phyloP scores from a whole-genome alignment of 179 eudicot species.

The Beta macrorhiza region DNA sequence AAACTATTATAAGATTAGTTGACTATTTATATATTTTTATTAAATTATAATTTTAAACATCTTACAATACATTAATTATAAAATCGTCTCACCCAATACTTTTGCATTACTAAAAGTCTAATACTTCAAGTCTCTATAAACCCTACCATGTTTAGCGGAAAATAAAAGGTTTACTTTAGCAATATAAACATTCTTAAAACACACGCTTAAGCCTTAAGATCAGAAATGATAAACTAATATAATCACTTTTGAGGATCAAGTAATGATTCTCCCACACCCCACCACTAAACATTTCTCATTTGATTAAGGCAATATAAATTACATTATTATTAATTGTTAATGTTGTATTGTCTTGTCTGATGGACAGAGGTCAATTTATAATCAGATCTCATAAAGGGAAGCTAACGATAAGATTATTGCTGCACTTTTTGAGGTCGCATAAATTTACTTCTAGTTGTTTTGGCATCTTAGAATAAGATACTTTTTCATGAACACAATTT shows the following conservation, averaged over 20 bases:
- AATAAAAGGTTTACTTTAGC: background rate
- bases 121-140: background rate
- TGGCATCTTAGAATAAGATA: background rate
- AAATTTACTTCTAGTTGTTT: background rate
- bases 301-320: background rate
- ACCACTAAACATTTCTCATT: background rate
- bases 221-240: constrained; percentile 1
- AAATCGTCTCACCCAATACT: no score
- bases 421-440: constrained; percentile 21
- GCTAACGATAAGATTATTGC: constrained; percentile 7
- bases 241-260: constrained; percentile 21
- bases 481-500: background rate
- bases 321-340: background rate
- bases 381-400: constrained; percentile 19
- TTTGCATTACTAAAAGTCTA: no score
- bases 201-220: constrained; percentile 15
- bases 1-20: no score
- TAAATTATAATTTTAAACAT: no score
- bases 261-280: constrained; percentile 29
- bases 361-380: constrained; percentile 30
- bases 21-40: no score
- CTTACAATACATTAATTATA: no score
- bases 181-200: constrained; percentile 10
- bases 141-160: background rate
- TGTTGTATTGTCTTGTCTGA: background rate